These are phyloP conservation scores for Dothistroma pini DNA, from an alignment of 2,329 filamentous ascomycete genomes.

Conservation along the genomic window DNA sequence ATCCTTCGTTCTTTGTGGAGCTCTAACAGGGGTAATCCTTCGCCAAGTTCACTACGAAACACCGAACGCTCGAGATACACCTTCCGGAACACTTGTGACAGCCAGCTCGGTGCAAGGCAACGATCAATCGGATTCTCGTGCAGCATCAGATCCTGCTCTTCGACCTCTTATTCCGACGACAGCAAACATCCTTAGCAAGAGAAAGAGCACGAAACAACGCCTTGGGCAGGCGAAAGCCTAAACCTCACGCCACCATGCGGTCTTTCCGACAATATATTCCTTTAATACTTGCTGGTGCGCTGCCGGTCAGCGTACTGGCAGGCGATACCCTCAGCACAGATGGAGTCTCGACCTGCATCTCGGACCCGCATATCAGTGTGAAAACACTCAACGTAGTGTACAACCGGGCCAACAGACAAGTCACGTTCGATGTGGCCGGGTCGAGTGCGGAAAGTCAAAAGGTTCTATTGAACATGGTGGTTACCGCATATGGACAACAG, in stretches of 20 bases:
- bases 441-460: constrained; percentile 71
- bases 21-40: constrained; percentile 9
- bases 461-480: constrained; percentile 70
- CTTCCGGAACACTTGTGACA: constrained; percentile 8
- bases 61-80: constrained; percentile 8
- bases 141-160: constrained; percentile 6
- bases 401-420: constrained; percentile 66
- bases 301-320: constrained; percentile 54
- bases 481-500: constrained; percentile 78
- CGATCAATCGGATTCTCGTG: constrained; percentile 13
- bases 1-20: constrained; percentile 3
- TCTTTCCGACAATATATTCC: constrained; percentile 25
- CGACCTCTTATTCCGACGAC: background rate
- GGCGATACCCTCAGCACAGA: constrained; percentile 72
- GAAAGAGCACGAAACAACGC: constrained; percentile 1
- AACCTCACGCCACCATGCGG: constrained; percentile 29
- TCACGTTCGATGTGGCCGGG: constrained; percentile 80
- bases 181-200: background rate
- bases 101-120: constrained; percentile 8
- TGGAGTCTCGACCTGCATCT: constrained; percentile 71
- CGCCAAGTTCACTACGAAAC: constrained; percentile 8
- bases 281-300: constrained; percentile 32
- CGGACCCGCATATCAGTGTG: constrained; percentile 61
- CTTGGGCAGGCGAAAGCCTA: constrained; percentile 15
- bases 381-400: constrained; percentile 74